phyloP scores from a whole-genome alignment of 129 eudicot species.

The Solidago caesia region DNA sequence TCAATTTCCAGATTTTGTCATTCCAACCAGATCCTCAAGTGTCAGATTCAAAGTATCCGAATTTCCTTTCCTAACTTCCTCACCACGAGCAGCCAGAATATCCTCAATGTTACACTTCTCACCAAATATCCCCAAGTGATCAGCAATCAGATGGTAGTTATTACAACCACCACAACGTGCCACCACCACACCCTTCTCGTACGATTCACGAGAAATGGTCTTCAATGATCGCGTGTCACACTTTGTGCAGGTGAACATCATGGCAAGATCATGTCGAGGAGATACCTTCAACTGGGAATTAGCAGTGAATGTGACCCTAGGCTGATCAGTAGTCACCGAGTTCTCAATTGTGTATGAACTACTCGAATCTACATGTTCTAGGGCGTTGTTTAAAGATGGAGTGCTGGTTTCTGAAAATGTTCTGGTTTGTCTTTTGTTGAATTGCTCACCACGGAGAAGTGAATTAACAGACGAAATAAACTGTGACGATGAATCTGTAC shows the following conservation, averaged over 20 bases:
- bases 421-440: constrained; percentile 32
- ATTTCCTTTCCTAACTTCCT: constrained; percentile 70
- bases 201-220: constrained; percentile 79
- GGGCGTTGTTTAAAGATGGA: constrained; percentile 16
- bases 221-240: constrained; percentile 82
- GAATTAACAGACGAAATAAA: constrained; percentile 41
- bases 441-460: constrained; percentile 22
- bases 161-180: constrained; percentile 84
- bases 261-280: constrained; percentile 76
- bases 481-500: constrained; percentile 34
- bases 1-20: constrained; percentile 28
- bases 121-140: constrained; percentile 83
- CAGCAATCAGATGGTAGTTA: constrained; percentile 84
- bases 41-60: constrained; percentile 73
- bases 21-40: constrained; percentile 90
- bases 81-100: constrained; percentile 84
- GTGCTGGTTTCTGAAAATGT: constrained; percentile 44
- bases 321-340: constrained; percentile 6
- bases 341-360: constrained; percentile 28
- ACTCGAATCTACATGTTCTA: constrained; percentile 28
- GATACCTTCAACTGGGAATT: constrained; percentile 64
- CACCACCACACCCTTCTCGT: constrained; percentile 89
- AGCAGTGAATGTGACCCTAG: constrained; percentile 38
- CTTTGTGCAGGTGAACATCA: constrained; percentile 83
- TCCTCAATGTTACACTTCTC: constrained; percentile 84